Evolutionary conservation across 2,329 filamentous ascomycete genomes (phyloP), one percentile per base, ranked within the genome.

Genomic region (Pezicula rhizophila): DNA sequence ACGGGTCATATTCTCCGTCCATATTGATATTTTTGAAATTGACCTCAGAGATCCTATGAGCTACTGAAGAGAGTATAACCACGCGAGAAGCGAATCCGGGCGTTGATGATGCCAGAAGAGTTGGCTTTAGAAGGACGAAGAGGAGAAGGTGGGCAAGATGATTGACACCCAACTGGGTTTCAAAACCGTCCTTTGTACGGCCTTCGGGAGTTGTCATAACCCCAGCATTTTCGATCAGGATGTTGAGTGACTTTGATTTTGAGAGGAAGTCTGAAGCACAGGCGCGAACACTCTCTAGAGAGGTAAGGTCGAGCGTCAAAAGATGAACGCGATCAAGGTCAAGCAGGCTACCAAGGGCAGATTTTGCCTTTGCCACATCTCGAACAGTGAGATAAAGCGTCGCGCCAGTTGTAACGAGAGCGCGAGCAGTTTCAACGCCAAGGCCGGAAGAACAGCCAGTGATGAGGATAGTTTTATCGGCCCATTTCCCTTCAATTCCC

Each of bases 221-320:
- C 2, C 68, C 72, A 1, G 71, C 70, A 51, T 73, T 72, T 45
- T 66, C 68, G 49, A 75, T 64, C 5, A 74, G 58, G 38, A 73
- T 64, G 52, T 75, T 71, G 5, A 75, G 62, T 4, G 63, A 62
- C 14, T 59, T 52, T 20, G 61, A 59, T 15, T 65, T 54, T 10
- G 40, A 20, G 15, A 62, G 51, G 49, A 66, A 58, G 1, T 51
- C 47, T 37, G 45, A 45, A 3, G 59, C 65, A 14, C 52, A 58
- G 5, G 42, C 42, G 2, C 62, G 57, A 15, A 68, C 62, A 45
- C 55, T 61, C 4, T 55, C 57, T 4, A 68, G 53, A 2, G 59
- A 62, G 31, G 57, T 56, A 8, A 64, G 54, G 44, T 67, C 62
- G 25, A 67, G 53, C 8, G 59, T 28, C 2, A 68, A 35, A 1